Conservation (phyloP, 371 early-diverging fungal genomes). For the Saksenaea vasiformis region DNA sequence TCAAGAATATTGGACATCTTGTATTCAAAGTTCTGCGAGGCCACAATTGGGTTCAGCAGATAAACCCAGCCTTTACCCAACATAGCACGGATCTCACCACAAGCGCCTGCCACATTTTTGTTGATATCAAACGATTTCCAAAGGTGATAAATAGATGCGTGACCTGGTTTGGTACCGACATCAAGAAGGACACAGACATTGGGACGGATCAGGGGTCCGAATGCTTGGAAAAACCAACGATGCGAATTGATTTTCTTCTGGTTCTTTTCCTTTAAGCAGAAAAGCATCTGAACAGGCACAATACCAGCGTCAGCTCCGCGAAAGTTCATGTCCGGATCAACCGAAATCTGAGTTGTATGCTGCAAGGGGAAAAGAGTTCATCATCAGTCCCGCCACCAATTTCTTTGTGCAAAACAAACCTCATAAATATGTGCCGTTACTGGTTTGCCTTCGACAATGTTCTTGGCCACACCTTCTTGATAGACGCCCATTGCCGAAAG, state of each 20-base stretch:
- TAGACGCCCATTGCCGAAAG: conserved; percentile 90
- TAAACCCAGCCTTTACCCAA: conserved; percentile 59
- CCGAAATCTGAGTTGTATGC: conserved; percentile 78
- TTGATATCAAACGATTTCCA: conserved; percentile 84
- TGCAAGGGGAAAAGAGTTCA: conserved; percentile 26
- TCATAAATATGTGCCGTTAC: conserved; percentile 91
- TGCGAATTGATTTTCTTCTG: conserved; percentile 84
- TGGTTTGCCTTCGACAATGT: conserved; percentile 63
- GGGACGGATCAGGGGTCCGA: conserved; percentile 75
- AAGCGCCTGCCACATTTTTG: conserved; percentile 76
- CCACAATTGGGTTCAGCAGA: conserved; percentile 89
- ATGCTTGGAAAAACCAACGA: conserved; percentile 89
- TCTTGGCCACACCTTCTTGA: conserved; percentile 88
- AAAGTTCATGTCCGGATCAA: conserved; percentile 64
- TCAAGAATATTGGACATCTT: conserved; percentile 88
- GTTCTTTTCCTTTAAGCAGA: conserved; percentile 78
- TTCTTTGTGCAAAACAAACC: conserved; percentile 18
- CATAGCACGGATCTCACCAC: conserved; percentile 86
- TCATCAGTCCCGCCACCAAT: not conserved
- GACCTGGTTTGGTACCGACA: conserved; percentile 81
- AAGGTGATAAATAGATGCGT: conserved; percentile 67
- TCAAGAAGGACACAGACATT: conserved; percentile 80
- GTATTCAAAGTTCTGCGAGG: conserved; percentile 86
- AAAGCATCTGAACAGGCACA: conserved; percentile 79
- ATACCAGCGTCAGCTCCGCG: conserved; percentile 65